Evolutionary conservation across 106 monocot species (phyloP), one percentile per base, ranked within the genome.

Genomic region (Xerophyta viscosa): DNA sequence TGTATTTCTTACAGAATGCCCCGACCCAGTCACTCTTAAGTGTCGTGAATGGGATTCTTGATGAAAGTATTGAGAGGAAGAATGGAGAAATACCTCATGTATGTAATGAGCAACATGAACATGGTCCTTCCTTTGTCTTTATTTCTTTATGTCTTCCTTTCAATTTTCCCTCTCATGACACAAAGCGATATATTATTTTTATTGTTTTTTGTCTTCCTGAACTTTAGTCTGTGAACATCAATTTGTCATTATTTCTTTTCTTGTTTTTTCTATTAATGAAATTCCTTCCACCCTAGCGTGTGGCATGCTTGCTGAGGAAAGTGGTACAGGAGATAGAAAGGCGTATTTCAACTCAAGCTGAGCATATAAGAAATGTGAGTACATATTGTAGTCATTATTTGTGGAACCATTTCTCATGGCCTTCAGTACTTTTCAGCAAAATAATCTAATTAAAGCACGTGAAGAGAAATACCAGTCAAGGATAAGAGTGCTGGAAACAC

Each of bases 21-120:
- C 82, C 98, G 11, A 83, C 78, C 23, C 90, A 75, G 37, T 86
- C 90, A 57, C 82, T 98, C 36, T 52, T 86, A 5, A 77, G 77
- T 56, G 65, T 82, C 39, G 66, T 83, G 29, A 77, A 82, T 71
- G 77, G 79, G 33, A 83, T 90, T 71, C 73, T 98, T 22, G 90
- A 86, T 52, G 90, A 90, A 66, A 83, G 79, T 60, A 75, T 72
- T 48, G 86, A 90, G 64, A 86, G 76, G 56, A 90, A 80, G 58
- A 98, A 83, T 75, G 89, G 82, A 52, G 90, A 86, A 65, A 76
- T 90, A 61, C 86, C 85, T 72, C 79, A 77, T 90, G 98, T 98
- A 90, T 74, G 82, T 52, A 11, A n/a, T n/a, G n/a, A n/a, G n/a
- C n/a, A n/a, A n/a, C n/a, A n/a, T n/a, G n/a, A n/a, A n/a, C n/a